Evolutionary conservation across 2,329 filamentous ascomycete genomes (phyloP), one percentile per base, ranked within the genome.

Genomic region (Orbilia oligospora): DNA sequence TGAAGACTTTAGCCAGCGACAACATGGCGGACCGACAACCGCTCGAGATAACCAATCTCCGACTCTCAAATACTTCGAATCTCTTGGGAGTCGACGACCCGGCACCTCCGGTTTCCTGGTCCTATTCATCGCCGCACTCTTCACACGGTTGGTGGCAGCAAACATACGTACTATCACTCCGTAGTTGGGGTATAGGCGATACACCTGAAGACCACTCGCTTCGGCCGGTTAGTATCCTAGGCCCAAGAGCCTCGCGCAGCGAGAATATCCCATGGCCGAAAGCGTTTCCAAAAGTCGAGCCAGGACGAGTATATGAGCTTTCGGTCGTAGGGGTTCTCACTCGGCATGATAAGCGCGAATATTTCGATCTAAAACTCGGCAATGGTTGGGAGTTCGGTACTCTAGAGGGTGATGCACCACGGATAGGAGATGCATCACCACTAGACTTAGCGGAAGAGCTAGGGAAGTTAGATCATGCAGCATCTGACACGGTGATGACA

Each of bases 251-350:
- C 2, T n/a, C n/a, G 9, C 58, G 30, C 10, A 66, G 27, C 1
- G 67, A 76, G 33, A 76, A 76, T 63, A 71, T 76, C n/a, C 66
- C 56, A 22, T 76, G 72, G 72, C 70, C 70, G n/a, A 46, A 46
- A 9, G 70, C 30, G 12, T 73, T 73, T 33, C 70, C 61, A 6
- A 38, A 41, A 12, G 41, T 73, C 8, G 12, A 44, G 30, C 46
- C 70, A 5, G 61, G 51, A 22, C 33, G 20, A n/a, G n/a, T 38
- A 1, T 73, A 73, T 16, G 51, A 67, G 8, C 20, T 73, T 41
- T 44, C 49, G 36, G 61, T 73, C 16, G 18, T 22, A 10, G 63
- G 41, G 16, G 63, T 73, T 16, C 30, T 73, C 3, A 58, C 41
- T 30, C 61, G 38, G n/a, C 16, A 41, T 63, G 61, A 49, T 14